A percentile compares a stretch with the other conserved stretches of the same genome.
Conservation (phyloP, 2,329 filamentous ascomycete species). For the Pseudophaeomoniella oleicola region DNA sequence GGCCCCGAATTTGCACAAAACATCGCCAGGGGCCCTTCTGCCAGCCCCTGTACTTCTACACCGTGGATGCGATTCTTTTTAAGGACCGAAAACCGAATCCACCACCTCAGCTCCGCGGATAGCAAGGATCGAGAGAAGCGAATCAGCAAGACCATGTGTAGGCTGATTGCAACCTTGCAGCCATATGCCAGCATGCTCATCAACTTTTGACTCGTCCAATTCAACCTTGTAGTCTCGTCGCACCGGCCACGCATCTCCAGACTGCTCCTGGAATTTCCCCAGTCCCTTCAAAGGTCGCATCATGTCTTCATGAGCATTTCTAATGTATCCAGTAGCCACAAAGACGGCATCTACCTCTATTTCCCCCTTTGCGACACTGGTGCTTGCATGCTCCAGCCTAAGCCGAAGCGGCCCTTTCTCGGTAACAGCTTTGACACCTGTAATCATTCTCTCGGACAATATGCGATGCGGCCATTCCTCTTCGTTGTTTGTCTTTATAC, state of each 20-base stretch:
- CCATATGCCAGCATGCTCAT: constrained; percentile 67
- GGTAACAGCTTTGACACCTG: constrained; percentile 41
- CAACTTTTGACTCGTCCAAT: constrained; percentile 54
- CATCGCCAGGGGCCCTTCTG: no score
- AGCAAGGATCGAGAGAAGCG: constrained; percentile 63
- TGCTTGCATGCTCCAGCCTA: constrained; percentile 37
- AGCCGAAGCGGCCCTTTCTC: constrained; percentile 40
- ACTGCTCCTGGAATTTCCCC: constrained; percentile 21
- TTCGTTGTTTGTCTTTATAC: constrained; percentile 55
- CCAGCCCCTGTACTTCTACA: no score
- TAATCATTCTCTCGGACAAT: constrained; percentile 52
- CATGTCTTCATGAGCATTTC: constrained; percentile 65
- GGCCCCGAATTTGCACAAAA: no score
- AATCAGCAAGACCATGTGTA: constrained; percentile 79
- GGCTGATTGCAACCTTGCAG: constrained; percentile 87
- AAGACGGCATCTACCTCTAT: constrained; percentile 70
- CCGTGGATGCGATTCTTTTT: no score
- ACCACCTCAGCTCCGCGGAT: constrained; percentile 67
- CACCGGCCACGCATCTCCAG: constrained; percentile 46
- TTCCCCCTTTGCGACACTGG: constrained; percentile 31
- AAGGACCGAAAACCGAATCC: constrained; percentile 50
- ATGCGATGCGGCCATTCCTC: constrained; percentile 71
- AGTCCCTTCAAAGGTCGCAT: constrained; percentile 6
- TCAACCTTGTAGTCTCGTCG: constrained; percentile 64
- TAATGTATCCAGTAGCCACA: constrained; percentile 73